Base-by-base conservation (phyloP, 371 early-diverging fungal species). In the Rhizopus stolonifer region DNA sequence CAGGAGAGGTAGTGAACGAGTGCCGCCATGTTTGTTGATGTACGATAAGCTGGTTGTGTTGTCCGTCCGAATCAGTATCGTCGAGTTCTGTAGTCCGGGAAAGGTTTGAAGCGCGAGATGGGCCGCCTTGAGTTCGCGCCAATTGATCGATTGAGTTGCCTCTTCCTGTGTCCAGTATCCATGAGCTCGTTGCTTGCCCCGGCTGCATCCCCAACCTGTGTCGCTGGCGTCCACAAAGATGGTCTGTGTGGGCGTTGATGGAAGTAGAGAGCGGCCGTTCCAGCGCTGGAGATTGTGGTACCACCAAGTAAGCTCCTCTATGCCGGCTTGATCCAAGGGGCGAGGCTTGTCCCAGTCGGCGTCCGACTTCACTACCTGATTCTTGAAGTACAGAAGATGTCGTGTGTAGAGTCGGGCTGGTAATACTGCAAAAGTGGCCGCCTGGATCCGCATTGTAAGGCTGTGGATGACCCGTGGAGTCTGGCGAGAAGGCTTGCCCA, bases 11-110 rank as follows among this genome's bases (percentile, higher is more conserved):
- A 58, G 26, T 2, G 70, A 65, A 2, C 59, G 52, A 9, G 61
- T 65, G 1, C 61, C 59, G 23, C 63, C 65, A 42, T 63, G 61
- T 15, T 58, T 57, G 56, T 70, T 70, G 34, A 59, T 60, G 23
- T 66, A 64, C 0, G 60, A n/a, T 14, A 56, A 46, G 2, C 55
- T 46, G 8, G 61, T 71, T 0, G 42, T 59, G 36, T 71, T 71
- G 65, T 67, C 65, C 10, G 64, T 61, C 4, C 49, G 49, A 8
- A 65, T 64, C 14, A 71, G 32, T 2, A 63, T 38, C 0, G 52
- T 56, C 1, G 48, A 49, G 25, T 64, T 38, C 44, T n/a, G 14
- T 13, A 24, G 23, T 2, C 1, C 15, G 1, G 4, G 59, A 36
- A 52, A 58, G 2, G 44, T 15, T 25, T 49, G 33, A 1, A 56